A percentile compares a stretch with the other conserved stretches of the same genome.
phyloP scores from a whole-genome alignment of 805 yeast genomes.

The Myxozyma mucilagina region DNA sequence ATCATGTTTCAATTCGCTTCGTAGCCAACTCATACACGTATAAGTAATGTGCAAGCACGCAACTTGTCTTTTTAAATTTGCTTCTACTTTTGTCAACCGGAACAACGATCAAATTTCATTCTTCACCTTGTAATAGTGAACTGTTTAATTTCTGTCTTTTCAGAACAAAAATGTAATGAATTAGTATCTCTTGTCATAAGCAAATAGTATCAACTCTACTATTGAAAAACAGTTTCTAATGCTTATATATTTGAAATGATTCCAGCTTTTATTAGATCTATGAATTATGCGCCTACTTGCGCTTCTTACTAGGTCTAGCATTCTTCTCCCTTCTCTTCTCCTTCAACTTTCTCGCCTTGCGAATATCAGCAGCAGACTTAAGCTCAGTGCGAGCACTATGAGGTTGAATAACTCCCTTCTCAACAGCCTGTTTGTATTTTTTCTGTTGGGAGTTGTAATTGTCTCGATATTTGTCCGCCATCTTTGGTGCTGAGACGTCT shows the following conservation, averaged over 20 bases:
- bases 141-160: no score
- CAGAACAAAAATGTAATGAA: no score
- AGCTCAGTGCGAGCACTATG: constrained; percentile 54
- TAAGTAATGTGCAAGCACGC: no score
- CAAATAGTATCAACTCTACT: no score
- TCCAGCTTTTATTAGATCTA: neutral
- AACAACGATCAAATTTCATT: no score
- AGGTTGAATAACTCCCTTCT: constrained; percentile 55
- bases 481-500: constrained; percentile 73
- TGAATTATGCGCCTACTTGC: neutral
- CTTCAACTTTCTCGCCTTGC: constrained; percentile 67
- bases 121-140: no score
- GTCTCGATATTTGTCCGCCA: constrained; percentile 89
- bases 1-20: no score
- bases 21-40: no score
- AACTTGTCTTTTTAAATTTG: no score
- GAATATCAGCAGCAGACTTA: constrained; percentile 68
- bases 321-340: constrained; percentile 82
- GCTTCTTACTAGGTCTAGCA: constrained; percentile 66
- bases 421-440: constrained; percentile 77
- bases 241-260: no score
- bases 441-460: constrained; percentile 80
- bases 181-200: no score
- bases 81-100: no score
- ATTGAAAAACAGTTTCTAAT: neutral